phyloP scores from a whole-genome alignment of 2,329 filamentous ascomycete genomes.

The Cladosporium sphaerospermum region DNA sequence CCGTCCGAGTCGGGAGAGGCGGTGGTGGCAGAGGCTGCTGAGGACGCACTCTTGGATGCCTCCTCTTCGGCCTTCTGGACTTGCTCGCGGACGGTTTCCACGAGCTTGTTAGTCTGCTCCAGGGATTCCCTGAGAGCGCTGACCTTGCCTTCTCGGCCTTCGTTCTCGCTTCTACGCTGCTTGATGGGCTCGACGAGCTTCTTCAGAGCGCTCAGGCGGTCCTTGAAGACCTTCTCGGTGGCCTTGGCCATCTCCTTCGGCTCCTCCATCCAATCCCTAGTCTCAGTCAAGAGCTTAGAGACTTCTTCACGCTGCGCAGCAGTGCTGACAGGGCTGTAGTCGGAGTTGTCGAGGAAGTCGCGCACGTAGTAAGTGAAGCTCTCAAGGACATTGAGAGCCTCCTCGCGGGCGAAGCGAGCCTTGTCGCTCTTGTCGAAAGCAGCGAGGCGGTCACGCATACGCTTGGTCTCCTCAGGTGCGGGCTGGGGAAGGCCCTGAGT shows the following conservation, averaged over 20 bases:
- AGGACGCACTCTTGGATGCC: conserved; percentile 38
- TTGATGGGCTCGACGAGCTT: conserved; percentile 72
- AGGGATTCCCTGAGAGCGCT: conserved; percentile 63
- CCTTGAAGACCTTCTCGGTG: conserved; percentile 65
- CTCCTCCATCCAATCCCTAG: conserved; percentile 86
- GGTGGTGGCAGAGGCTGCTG: conserved; percentile 29
- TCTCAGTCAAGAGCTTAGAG: conserved; percentile 59
- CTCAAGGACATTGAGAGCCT: conserved; percentile 88
- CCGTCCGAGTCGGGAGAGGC: conserved; percentile 42
- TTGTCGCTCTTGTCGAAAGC: conserved; percentile 83
- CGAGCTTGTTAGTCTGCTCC: conserved; percentile 62
- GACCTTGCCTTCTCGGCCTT: conserved; percentile 64
- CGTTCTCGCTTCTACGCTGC: conserved; percentile 65
- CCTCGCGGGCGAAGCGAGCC: conserved; percentile 69
- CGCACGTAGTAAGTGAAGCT: conserved; percentile 83
- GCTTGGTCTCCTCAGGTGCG: conserved; percentile 54
- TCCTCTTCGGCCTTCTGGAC: conserved; percentile 54
- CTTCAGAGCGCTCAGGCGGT: conserved; percentile 69
- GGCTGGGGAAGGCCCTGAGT: conserved; percentile 47
- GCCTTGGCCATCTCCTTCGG: conserved; percentile 65
- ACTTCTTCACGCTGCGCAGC: conserved; percentile 61
- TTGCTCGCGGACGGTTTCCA: conserved; percentile 62
- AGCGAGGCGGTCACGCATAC: conserved; percentile 61
- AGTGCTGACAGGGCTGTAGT: conserved; percentile 67
- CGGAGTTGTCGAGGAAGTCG: conserved; percentile 71